Conservation (phyloP, 257 asterid species). For the Solanum clarkiae region DNA sequence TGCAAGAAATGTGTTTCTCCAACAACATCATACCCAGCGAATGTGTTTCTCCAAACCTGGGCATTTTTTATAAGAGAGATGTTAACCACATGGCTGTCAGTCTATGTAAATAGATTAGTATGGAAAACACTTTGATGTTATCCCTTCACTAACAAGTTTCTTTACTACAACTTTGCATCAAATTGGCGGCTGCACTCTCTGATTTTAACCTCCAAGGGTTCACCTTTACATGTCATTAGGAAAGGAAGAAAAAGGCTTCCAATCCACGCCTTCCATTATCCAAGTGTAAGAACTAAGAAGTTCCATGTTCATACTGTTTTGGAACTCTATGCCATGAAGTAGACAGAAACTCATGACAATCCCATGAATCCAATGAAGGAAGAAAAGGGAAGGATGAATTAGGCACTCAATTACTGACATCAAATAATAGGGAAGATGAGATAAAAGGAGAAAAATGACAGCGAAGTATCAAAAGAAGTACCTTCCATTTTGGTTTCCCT, state of each 20-base stretch:
- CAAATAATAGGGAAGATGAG: not conserved
- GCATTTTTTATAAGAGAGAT: not conserved
- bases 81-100: not conserved
- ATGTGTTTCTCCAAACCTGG: not conserved
- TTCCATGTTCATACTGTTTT: not conserved
- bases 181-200: not conserved
- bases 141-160: not conserved
- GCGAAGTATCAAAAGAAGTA: conserved; percentile 7
- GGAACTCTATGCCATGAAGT: not conserved
- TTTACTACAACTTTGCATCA: not conserved
- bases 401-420: not conserved
- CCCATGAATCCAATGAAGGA: not conserved
- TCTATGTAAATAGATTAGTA: not conserved
- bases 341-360: not conserved
- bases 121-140: not conserved
- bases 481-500: conserved; percentile 99
- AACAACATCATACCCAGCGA: no score
- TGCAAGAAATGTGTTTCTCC: not conserved
- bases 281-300: not conserved
- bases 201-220: not conserved
- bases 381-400: not conserved
- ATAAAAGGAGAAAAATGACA: not conserved
- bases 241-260: not conserved
- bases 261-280: not conserved
- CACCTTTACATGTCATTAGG: not conserved